Evolutionary conservation across 1,139 yeast genomes (phyloP).

Genomic region (Meyerozyma guilliermondii): DNA sequence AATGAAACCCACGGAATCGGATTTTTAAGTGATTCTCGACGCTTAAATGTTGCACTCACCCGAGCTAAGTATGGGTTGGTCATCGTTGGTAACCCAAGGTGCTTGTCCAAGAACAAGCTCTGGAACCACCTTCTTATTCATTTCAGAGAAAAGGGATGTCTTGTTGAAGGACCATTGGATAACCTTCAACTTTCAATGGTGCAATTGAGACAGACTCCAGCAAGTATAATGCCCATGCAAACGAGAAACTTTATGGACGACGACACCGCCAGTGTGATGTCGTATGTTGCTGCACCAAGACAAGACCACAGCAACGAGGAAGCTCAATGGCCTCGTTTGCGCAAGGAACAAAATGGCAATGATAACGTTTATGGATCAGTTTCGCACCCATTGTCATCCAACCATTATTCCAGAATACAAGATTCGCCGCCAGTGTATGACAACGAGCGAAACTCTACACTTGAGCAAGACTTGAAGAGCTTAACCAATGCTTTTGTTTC

Average conservation of each 20-base stretch:
- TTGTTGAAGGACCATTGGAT: conserved; percentile 90
- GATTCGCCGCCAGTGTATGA: conserved; percentile 3
- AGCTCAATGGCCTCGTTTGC: conserved; percentile 34
- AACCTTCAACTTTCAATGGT: conserved; percentile 71
- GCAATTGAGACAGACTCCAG: conserved; percentile 34
- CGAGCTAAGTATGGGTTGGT: conserved; percentile 85
- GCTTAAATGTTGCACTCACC: conserved; percentile 88
- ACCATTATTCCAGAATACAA: conserved; percentile 35
- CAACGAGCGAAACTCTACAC: conserved; percentile 12
- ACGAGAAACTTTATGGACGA: conserved; percentile 12
- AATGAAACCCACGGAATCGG: conserved; percentile 82
- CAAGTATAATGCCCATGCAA: neutral
- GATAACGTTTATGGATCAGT: conserved; percentile 13
- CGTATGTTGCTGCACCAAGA: conserved; percentile 30
- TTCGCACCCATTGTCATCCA: conserved; percentile 28
- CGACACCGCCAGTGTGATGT: conserved; percentile 47
- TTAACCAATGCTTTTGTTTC: conserved; percentile 45
- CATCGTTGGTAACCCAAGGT: conserved; percentile 79
- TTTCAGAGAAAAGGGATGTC: conserved; percentile 78
- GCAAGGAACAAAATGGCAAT: conserved; percentile 9
- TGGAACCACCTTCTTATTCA: conserved; percentile 81
- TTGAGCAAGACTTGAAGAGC: conserved; percentile 46
- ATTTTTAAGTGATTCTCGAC: conserved; percentile 81
- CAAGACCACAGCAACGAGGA: conserved; percentile 6
- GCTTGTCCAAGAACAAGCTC: conserved; percentile 62